phyloP scores from a whole-genome alignment of 2,329 filamentous ascomycete genomes.

The Fusarium aywerte region DNA sequence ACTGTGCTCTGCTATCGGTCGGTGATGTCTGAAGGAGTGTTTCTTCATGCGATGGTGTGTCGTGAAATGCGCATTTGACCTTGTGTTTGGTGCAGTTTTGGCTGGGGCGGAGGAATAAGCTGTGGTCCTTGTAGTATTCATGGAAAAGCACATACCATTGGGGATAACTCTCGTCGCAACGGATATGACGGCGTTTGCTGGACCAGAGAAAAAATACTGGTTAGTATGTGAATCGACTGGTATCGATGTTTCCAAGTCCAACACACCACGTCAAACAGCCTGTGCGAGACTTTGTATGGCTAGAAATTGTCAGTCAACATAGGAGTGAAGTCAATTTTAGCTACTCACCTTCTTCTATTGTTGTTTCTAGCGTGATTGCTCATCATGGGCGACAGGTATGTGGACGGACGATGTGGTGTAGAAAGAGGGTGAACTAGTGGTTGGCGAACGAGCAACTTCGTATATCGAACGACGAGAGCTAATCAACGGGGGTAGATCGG shows the following conservation, averaged over 20 bases:
- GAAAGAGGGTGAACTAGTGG: neutral
- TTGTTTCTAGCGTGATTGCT: conserved; percentile 6
- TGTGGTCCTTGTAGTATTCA: neutral
- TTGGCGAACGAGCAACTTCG: neutral
- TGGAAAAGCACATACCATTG: conserved; percentile 15
- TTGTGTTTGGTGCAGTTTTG: conserved; percentile 35
- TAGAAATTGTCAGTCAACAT: neutral
- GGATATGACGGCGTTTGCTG: conserved; percentile 30
- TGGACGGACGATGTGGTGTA: conserved; percentile 1
- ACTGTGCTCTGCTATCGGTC: neutral
- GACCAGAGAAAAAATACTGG: conserved; percentile 3
- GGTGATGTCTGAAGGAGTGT: neutral
- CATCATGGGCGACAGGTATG: neutral
- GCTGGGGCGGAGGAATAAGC: conserved; percentile 1
- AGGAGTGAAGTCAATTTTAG: neutral
- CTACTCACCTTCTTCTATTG: conserved; percentile 22
- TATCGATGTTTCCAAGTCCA: neutral
- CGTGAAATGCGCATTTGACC: conserved; percentile 30
- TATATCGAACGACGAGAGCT: neutral
- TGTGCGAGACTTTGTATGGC: conserved; percentile 31
- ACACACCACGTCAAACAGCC: conserved; percentile 33
- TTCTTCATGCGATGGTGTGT: conserved; percentile 15
- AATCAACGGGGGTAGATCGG: neutral
- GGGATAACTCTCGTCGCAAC: conserved; percentile 28
- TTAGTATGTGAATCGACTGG: conserved; percentile 10